Percentiles rank a stretch among this genome's conserved stretches.
phyloP scores from a whole-genome alignment of 768 basidiomycete genomes.

The Panellus pusillus region DNA sequence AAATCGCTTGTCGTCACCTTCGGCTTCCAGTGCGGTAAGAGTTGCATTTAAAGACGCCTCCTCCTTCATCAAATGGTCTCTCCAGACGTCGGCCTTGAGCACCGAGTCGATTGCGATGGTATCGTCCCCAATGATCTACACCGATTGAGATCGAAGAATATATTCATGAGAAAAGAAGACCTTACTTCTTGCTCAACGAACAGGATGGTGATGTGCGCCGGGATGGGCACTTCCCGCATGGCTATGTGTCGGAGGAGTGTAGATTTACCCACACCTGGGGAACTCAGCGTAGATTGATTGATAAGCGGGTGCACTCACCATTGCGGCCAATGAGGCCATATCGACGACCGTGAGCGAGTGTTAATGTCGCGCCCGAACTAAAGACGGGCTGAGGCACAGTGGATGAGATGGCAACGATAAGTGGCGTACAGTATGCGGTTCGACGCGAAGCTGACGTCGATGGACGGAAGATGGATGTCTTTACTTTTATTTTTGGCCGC shows the following conservation, averaged over 20 bases:
- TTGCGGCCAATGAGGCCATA: conserved; percentile 93
- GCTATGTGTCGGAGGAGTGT: conserved; percentile 93
- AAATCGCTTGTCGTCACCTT: conserved; percentile 76
- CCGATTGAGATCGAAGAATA: background rate
- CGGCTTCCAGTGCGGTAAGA: conserved; percentile 68
- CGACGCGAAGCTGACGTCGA: conserved; percentile 95
- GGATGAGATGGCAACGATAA: background rate
- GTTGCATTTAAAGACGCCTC: conserved; percentile 74
- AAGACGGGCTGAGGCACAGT: conserved; percentile 6
- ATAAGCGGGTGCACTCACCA: conserved; percentile 39
- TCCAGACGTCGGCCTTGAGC: conserved; percentile 99
- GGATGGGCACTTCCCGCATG: conserved; percentile 91
- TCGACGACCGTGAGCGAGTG: conserved; percentile 84
- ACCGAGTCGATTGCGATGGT: conserved; percentile 92
- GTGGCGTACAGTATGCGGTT: conserved; percentile 80
- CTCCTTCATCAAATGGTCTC: conserved; percentile 87
- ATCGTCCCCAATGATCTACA: conserved; percentile 88
- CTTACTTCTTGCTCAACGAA: conserved; percentile 97
- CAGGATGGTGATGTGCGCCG: conserved; percentile 92
- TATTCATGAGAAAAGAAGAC: background rate
- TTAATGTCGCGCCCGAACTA: conserved; percentile 83
- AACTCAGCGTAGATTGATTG: background rate
- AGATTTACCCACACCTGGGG: conserved; percentile 88
- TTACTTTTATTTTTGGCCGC: conserved; percentile 93
- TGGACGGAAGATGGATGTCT: conserved; percentile 91